A percentile compares a stretch with the other conserved stretches of the same genome.
These are phyloP conservation scores for Miamiensis avidus DNA, from an alignment of 169 alveolate species.

Conservation along the genomic window DNA sequence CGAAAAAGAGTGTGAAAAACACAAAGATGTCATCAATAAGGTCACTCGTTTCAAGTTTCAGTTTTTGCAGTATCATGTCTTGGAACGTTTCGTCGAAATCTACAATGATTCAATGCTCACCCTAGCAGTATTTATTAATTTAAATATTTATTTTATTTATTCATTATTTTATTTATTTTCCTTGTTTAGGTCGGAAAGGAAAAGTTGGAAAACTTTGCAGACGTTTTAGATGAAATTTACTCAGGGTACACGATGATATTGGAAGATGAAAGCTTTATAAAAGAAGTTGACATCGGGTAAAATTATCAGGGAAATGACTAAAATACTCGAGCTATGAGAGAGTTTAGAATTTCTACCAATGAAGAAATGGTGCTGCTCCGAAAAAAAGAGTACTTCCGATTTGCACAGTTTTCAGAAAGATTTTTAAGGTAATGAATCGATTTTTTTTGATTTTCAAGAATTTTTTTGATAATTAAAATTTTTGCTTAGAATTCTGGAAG, in stretches of 20 bases:
- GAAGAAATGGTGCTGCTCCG: neutral
- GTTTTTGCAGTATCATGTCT: neutral
- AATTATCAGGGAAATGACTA: too few relatives aligned
- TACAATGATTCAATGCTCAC: conserved; percentile 3
- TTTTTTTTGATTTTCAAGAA: too few relatives aligned
- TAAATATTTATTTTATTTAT: neutral
- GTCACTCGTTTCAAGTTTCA: neutral
- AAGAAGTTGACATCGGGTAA: conserved; percentile 17
- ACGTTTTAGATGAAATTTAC: conserved; percentile 10
- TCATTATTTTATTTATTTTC: neutral
- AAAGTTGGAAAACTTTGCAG: neutral
- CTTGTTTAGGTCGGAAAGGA: conserved; percentile 1
- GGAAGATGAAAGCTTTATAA: neutral
- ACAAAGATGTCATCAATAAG: neutral
- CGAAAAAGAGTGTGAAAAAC: neutral
- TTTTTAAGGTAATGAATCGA: neutral
- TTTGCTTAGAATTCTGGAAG: neutral
- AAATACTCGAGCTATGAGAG: too few relatives aligned
- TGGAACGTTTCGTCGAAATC: conserved; percentile 5
- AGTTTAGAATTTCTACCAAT: too few relatives aligned
- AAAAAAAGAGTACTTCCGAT: neutral
- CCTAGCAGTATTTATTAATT: neutral
- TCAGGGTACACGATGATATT: neutral
- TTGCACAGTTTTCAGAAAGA: neutral
- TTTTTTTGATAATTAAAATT: neutral